Base-by-base conservation (phyloP, 2,329 filamentous ascomycete species). In the Fusarium sp. region DNA sequence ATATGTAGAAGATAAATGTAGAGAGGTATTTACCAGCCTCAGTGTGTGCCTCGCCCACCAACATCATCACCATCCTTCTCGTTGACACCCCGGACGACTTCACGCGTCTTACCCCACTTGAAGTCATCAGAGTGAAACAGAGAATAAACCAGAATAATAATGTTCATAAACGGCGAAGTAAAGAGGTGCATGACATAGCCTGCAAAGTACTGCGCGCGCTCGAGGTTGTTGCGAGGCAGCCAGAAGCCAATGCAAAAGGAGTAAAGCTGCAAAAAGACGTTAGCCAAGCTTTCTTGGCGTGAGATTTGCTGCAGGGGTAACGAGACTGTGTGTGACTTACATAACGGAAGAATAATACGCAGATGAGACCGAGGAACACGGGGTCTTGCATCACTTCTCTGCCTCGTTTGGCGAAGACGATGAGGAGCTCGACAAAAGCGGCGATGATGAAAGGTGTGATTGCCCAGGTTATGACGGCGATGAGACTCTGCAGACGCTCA, bases 401-500 rank as follows among this genome's bases (percentile, higher is more conserved):
- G 0, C 82, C 83, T 22, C 77, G 77, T 33, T 75, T 77, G 38
- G 77, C 74, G 39, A 84, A 79, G 10, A 83, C 75, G 20, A 80
- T 77, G 50, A 84, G 74, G 14, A 84, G 75, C 55, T 83, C 77
- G 11, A 78, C 78, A 35, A 84, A 79, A 0, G 82, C 82, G 0
- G 83, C 79, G 33, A 85, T 82, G 69, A 85, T 84, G 65, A 86
- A 85, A 0, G 83, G 82, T 5, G 83, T 84, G 31, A 86, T 83
- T 48, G 79, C 79, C 84, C 84, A 87, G 3, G 84, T 86, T 22
- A 85, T 63, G 35, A 86, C 82, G n/a, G 86, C 84, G 16, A 85
- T 78, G 47, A 85, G 64, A 38, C 84, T 83, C 61, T 85, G 83
- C 30, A 86, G 75, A 13, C 84, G 76, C 73, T 87, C 85, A 26